Base-by-base conservation (phyloP, 495 filamentous ascomycete species). In the Evernia prunastri region DNA sequence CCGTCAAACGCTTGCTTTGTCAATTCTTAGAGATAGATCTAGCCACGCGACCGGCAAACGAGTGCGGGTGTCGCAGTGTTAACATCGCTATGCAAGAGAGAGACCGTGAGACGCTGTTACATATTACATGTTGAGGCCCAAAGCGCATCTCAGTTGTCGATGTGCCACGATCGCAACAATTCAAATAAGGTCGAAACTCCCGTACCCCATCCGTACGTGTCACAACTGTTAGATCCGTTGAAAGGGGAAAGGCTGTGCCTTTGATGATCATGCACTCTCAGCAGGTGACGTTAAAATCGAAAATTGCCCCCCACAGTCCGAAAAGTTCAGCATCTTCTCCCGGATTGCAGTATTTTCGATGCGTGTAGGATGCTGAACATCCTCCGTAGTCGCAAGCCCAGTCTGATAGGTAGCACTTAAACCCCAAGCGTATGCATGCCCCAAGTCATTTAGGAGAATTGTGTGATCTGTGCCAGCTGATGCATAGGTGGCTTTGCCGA, bases 391-490 rank as follows among this genome's bases (percentile, higher is more conserved):
- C 18, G 81, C 84, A 65, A 80, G 80, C 8, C 86, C 86, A 20
- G 82, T 85, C 72, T 88, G 86, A 67, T 86, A 87, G 25, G 80
- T 85, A 25, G 80, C 79, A 54, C 77, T 82, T 74, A 87, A 87
- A 7, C 86, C 86, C 83, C 84, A 86, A 11, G 78, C 78, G 72
- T 80, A 87, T 10, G 83, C 83, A 60, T 78, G 78, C 45, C 86
- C 86, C 61, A 79, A 74, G 23, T 71, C 73, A 63, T 82, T 82
- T 62, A 89, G 77, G 12, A 77, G 80, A 54, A 89, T 78, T 18
- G 75, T 80, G 67, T 87, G 85, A 58, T 87, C 86, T 1, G 81
- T 79, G 49, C 80, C 80, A 45, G 78, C 78, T 10, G 74, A 68
- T 11, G 79, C 80, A 53, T 78, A 76, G 5, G 67, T 70, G 60